phyloP scores from a whole-genome alignment of 257 asterid genomes.

The Anisodus tanguticus region DNA sequence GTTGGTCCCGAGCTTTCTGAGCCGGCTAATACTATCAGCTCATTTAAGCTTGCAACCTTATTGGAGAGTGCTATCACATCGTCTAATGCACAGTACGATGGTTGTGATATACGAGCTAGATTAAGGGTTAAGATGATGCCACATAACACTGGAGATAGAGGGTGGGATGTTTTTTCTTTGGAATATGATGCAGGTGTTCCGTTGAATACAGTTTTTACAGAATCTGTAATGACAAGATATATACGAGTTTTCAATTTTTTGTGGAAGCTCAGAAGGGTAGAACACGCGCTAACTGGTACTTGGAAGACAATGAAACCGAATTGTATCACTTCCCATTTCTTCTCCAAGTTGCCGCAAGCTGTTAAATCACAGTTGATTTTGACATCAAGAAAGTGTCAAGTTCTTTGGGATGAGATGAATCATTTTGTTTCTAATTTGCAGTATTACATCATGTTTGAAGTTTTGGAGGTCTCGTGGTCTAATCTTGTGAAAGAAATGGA shows the following conservation, averaged over 20 bases:
- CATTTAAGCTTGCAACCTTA: conserved; percentile 92
- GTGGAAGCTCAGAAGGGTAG: conserved; percentile 98
- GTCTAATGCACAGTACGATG: conserved; percentile 96
- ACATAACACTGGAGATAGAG: conserved; percentile 90
- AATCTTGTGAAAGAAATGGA: conserved; percentile 87
- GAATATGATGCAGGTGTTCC: conserved; percentile 95
- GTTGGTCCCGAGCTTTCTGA: conserved; percentile 94
- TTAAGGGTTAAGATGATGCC: conserved; percentile 98
- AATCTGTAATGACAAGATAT: conserved; percentile 89
- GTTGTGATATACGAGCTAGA: conserved; percentile 83
- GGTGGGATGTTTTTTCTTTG: conserved; percentile 98
- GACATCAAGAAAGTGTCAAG: conserved; percentile 95
- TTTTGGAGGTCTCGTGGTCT: conserved; percentile 95
- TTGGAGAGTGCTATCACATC: conserved; percentile 92
- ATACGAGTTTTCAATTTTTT: conserved; percentile 84
- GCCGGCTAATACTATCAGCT: conserved; percentile 94
- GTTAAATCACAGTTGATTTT: conserved; percentile 77
- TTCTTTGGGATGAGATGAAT: conserved; percentile 99
- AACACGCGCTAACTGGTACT: conserved; percentile 88
- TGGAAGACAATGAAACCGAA: conserved; percentile 99
- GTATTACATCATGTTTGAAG: conserved; percentile 97
- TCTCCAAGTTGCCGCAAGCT: conserved; percentile 70
- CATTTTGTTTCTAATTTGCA: conserved; percentile 95
- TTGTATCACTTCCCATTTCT: conserved; percentile 79
- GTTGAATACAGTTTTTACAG: conserved; percentile 83